Conservation (phyloP, 2,329 filamentous ascomycete genomes). For the Phaeosphaeria sp. region DNA sequence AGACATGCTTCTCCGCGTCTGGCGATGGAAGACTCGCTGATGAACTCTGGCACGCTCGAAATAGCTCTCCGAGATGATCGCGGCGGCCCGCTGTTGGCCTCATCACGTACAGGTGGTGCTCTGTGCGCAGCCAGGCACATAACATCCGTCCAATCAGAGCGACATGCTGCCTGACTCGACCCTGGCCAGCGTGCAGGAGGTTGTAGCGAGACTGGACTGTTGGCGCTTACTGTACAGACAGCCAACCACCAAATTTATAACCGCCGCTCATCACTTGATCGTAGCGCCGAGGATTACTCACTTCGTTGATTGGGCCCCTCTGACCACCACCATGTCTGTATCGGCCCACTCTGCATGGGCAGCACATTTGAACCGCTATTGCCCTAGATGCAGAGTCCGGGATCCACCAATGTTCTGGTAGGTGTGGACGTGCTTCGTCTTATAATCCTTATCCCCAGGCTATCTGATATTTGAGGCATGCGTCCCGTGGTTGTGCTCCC, state of each 20-base stretch:
- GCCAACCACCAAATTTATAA: slow-evolving; percentile 47
- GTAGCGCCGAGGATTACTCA: slow-evolving; percentile 41
- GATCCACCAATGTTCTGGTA: slow-evolving; percentile 20
- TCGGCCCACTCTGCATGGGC: slow-evolving; percentile 40
- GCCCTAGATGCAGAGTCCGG: slow-evolving; percentile 18
- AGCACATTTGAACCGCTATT: slow-evolving; percentile 44
- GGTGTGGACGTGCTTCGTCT: slow-evolving; percentile 27
- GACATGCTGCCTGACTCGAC: slow-evolving; percentile 16
- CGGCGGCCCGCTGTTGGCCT: slow-evolving; percentile 38
- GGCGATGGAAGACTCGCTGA: slow-evolving; percentile 14
- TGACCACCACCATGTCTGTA: slow-evolving; percentile 31
- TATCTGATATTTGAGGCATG: slow-evolving; percentile 26
- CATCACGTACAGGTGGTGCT: slow-evolving; percentile 40
- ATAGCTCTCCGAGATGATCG: slow-evolving; percentile 43
- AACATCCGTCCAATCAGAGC: slow-evolving; percentile 33
- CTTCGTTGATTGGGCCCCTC: slow-evolving; percentile 39
- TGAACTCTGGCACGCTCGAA: slow-evolving; percentile 29
- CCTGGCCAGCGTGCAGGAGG: slow-evolving; percentile 25
- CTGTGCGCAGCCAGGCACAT: slow-evolving; percentile 40
- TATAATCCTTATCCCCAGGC: slow-evolving; percentile 45
- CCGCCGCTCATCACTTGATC: slow-evolving; percentile 37
- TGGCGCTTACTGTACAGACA: slow-evolving; percentile 44
- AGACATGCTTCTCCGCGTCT: slow-evolving; percentile 23
- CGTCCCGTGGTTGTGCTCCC: slow-evolving; percentile 25
- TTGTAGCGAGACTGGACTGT: slow-evolving; percentile 36